Conservation (phyloP, 2,329 filamentous ascomycete species). For the Knoxdaviesia proteae region DNA sequence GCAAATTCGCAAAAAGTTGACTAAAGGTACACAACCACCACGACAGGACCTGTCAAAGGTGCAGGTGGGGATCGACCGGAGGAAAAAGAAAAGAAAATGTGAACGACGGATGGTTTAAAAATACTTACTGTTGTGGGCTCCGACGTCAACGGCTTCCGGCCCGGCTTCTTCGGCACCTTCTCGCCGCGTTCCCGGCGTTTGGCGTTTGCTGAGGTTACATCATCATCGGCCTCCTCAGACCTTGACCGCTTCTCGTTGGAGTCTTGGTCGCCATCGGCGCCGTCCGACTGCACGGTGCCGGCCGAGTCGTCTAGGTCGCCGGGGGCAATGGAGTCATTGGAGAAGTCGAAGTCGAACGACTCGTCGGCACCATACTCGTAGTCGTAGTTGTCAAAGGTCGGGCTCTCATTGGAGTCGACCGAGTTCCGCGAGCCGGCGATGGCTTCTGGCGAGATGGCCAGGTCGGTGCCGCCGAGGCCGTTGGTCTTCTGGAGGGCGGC, state of each 20-base stretch:
- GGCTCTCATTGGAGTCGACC: conserved; percentile 48
- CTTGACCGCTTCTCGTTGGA: conserved; percentile 51
- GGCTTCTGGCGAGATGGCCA: conserved; percentile 14
- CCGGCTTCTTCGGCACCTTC: conserved; percentile 84
- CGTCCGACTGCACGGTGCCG: conserved; percentile 34
- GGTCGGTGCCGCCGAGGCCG: conserved; percentile 11
- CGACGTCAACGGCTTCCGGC: conserved; percentile 82
- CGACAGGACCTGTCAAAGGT: too few relatives aligned
- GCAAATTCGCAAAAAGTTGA: too few relatives aligned
- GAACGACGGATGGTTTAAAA: neutral
- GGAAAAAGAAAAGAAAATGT: neutral
- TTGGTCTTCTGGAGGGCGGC: conserved; percentile 45
- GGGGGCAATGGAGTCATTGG: conserved; percentile 15
- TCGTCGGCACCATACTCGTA: conserved; percentile 55
- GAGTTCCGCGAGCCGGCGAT: conserved; percentile 25
- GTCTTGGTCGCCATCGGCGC: conserved; percentile 32
- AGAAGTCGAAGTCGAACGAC: conserved; percentile 53
- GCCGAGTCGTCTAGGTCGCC: conserved; percentile 49
- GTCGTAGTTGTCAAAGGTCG: conserved; percentile 59
- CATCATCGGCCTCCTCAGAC: conserved; percentile 49
- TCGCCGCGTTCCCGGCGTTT: conserved; percentile 70
- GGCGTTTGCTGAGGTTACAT: conserved; percentile 17
- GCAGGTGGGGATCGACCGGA: neutral
- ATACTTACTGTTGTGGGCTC: conserved; percentile 81
- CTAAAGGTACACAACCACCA: too few relatives aligned